Conservation (phyloP, 345 rosid genomes). For the Kandelia obovata region DNA sequence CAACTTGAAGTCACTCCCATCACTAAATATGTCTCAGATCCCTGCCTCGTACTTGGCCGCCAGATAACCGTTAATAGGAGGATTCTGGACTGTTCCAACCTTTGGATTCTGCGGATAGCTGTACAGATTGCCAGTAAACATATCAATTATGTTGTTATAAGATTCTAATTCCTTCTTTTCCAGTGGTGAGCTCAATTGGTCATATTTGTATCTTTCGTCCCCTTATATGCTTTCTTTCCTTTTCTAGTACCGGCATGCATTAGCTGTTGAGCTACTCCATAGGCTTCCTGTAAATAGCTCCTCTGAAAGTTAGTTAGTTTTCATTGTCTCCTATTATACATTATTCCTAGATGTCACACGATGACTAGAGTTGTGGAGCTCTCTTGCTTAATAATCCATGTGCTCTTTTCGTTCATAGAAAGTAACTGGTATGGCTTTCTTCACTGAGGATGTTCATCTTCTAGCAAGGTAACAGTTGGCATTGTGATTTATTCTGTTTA, state of each 20-base stretch:
- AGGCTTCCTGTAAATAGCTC: neutral
- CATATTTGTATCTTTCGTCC: neutral
- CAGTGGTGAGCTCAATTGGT: neutral
- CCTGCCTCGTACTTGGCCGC: slow-evolving; percentile 51
- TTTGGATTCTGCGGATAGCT: too few species aligned
- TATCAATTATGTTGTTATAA: neutral
- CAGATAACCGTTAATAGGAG: slow-evolving; percentile 65
- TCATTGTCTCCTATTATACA: neutral
- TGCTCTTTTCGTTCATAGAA: slow-evolving; percentile 40
- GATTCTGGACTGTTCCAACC: too few species aligned
- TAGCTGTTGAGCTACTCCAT: neutral
- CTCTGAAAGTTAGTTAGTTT: neutral
- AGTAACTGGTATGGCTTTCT: slow-evolving; percentile 87
- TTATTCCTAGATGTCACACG: neutral
- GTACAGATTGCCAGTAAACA: too few species aligned
- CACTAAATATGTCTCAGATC: too few species aligned
- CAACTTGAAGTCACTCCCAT: neutral
- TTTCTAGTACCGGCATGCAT: neutral
- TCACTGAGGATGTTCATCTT: slow-evolving; percentile 84
- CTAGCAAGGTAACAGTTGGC: slow-evolving; percentile 62
- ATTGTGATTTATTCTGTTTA: slow-evolving; percentile 7
- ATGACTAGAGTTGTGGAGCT: neutral
- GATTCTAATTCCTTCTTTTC: neutral
- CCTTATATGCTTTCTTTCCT: neutral
- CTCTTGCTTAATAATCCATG: slow-evolving; percentile 1